phyloP scores from a whole-genome alignment of 2,329 filamentous ascomycete genomes.

The Aspergillus sp. region DNA sequence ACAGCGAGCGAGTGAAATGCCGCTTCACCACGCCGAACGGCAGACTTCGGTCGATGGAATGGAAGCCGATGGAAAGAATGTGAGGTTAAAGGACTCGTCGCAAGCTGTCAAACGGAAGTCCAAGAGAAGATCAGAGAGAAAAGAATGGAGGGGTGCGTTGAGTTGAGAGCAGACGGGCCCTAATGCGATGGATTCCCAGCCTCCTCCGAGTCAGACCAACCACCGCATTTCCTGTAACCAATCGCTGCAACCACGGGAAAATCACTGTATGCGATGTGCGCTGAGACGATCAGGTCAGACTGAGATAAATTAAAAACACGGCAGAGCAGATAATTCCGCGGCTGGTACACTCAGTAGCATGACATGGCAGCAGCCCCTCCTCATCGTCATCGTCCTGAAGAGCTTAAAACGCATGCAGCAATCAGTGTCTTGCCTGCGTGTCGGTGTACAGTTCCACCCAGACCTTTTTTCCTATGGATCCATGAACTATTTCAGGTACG shows the following conservation, averaged over 20 bases:
- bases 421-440: not conserved
- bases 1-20: not conserved
- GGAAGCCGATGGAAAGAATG: not conserved
- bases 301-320: too few relatives aligned
- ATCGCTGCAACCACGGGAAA: slow-evolving; percentile 4
- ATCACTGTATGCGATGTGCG: not conserved
- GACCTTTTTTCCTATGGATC: too few relatives aligned
- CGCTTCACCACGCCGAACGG: not conserved
- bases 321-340: too few relatives aligned
- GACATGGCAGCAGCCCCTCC: not conserved
- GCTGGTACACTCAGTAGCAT: too few relatives aligned
- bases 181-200: not conserved
- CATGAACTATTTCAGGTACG: too few relatives aligned
- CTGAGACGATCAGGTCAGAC: too few relatives aligned
- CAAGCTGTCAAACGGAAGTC: not conserved
- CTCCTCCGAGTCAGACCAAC: not conserved
- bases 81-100: not conserved
- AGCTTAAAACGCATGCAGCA: not conserved
- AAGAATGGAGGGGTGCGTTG: not conserved
- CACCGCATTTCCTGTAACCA: slow-evolving; percentile 30
- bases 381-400: not conserved
- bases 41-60: not conserved
- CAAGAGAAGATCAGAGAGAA: not conserved
- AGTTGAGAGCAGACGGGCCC: not conserved
- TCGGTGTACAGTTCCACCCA: not conserved